phyloP scores from a whole-genome alignment of 257 asterid genomes.

The Knoxia roxburghii region DNA sequence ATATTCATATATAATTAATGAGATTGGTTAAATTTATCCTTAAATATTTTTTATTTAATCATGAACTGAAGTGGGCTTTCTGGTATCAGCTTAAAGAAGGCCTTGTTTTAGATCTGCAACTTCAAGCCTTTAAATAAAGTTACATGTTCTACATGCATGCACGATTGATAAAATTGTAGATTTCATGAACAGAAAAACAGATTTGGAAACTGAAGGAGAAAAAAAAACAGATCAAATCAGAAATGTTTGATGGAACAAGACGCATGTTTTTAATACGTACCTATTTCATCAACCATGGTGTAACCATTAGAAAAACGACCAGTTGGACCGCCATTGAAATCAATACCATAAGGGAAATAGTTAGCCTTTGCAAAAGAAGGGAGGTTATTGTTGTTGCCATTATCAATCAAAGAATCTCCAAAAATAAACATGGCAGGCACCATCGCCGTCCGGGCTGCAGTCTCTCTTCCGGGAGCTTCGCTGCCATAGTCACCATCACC shows the following conservation, averaged over 20 bases:
- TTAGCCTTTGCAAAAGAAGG: conserved; percentile 83
- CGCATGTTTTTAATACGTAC: no score
- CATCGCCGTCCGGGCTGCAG: conserved; percentile 14
- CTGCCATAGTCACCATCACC: conserved; percentile 7
- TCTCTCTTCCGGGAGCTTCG: neutral
- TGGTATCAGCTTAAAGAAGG: no score
- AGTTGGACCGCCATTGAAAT: conserved; percentile 76
- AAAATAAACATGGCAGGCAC: conserved; percentile 86
- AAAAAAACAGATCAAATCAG: neutral
- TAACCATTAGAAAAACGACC: conserved; percentile 83
- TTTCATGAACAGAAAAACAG: neutral
- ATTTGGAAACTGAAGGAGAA: neutral
- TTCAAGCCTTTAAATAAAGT: no score
- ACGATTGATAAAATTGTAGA: no score
- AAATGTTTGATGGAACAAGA: neutral
- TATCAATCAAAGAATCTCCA: conserved; percentile 86
- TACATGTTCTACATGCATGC: no score
- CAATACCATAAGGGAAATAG: conserved; percentile 84
- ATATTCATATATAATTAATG: no score
- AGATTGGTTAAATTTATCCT: no score
- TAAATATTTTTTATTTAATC: no score
- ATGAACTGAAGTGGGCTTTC: no score
- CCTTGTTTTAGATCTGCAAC: no score
- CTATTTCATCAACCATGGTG: conserved; percentile 73
- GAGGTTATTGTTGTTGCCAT: conserved; percentile 75